Conservation (phyloP, 2,329 filamentous ascomycete species). For the Colletotrichum salicis region DNA sequence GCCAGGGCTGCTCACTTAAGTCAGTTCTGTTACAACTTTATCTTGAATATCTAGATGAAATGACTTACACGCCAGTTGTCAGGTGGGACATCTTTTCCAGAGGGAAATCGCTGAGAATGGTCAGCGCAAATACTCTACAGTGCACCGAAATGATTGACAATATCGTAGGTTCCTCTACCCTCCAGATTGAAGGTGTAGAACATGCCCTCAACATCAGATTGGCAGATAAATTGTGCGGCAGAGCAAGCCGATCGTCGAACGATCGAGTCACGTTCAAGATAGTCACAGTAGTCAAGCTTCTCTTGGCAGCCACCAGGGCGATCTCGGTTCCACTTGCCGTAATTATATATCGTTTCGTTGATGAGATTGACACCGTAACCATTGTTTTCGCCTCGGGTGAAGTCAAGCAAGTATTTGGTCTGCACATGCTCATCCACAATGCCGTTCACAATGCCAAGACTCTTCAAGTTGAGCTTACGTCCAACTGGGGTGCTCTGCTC, state of each 20-base stretch:
- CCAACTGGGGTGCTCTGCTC: not conserved
- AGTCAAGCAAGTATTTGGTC: slow-evolving; percentile 6
- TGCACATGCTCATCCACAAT: slow-evolving; percentile 5
- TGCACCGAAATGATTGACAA: not conserved
- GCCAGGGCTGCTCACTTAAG: not conserved
- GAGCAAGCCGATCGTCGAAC: not conserved
- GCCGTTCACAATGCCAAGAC: slow-evolving; percentile 44
- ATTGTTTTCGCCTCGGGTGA: not conserved
- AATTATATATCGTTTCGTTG: slow-evolving; percentile 14
- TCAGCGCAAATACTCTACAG: rapidly evolving
- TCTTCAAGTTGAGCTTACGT: slow-evolving; percentile 15
- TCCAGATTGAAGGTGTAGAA: slow-evolving; percentile 48
- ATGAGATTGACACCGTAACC: too few species aligned
- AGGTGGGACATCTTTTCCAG: slow-evolving; percentile 12
- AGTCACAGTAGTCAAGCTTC: slow-evolving; percentile 19
- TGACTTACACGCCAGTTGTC: slow-evolving; percentile 14
- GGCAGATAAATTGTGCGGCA: slow-evolving; percentile 1
- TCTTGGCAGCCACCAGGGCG: slow-evolving; percentile 18
- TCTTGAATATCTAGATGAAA: not conserved
- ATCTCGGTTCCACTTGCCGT: slow-evolving; percentile 19
- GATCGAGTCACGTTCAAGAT: not conserved
- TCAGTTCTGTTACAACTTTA: not conserved
- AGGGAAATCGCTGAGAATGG: not conserved
- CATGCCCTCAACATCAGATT: slow-evolving; percentile 58
- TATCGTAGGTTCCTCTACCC: slow-evolving; percentile 6